Percentiles rank a stretch among this genome's conserved stretches.
These are phyloP conservation scores for Bothriochloa decipiens DNA, from an alignment of 176 grass and related monocot genomes.

Conservation along the genomic window DNA sequence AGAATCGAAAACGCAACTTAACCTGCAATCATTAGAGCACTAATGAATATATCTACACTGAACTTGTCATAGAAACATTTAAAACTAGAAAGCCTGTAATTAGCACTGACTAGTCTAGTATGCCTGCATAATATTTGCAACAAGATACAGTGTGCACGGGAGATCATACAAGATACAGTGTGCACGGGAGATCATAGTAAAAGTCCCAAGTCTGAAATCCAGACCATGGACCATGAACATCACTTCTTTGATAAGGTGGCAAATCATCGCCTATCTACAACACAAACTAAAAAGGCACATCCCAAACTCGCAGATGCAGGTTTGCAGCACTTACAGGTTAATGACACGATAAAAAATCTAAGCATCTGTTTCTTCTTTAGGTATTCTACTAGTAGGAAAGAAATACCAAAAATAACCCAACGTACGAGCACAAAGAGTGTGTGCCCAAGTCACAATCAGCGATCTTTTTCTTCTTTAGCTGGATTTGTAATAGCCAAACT, in stretches of 20 bases:
- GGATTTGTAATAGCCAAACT: neutral
- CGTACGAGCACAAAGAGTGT: neutral
- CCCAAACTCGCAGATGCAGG: neutral
- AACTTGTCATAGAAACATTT: neutral
- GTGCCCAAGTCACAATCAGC: neutral
- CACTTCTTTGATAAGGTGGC: neutral
- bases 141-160: neutral
- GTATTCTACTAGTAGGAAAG: neutral
- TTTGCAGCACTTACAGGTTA: neutral
- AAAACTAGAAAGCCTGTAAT: neutral
- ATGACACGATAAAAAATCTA: neutral
- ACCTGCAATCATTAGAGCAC: conserved; percentile 37
- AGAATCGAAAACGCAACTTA: neutral
- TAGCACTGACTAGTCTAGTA: neutral
- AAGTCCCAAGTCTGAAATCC: no score
- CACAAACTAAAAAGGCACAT: neutral
- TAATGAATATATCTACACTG: conserved; percentile 14
- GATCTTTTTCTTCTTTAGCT: neutral
- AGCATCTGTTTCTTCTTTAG: neutral
- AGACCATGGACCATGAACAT: neutral
- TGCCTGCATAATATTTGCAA: neutral
- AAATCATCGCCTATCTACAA: neutral
- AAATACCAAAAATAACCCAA: neutral
- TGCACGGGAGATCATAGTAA: no score
- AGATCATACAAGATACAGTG: no score